Evolutionary conservation across 305 asterid genomes (phyloP).

Genomic region (Rubia peregrina): DNA sequence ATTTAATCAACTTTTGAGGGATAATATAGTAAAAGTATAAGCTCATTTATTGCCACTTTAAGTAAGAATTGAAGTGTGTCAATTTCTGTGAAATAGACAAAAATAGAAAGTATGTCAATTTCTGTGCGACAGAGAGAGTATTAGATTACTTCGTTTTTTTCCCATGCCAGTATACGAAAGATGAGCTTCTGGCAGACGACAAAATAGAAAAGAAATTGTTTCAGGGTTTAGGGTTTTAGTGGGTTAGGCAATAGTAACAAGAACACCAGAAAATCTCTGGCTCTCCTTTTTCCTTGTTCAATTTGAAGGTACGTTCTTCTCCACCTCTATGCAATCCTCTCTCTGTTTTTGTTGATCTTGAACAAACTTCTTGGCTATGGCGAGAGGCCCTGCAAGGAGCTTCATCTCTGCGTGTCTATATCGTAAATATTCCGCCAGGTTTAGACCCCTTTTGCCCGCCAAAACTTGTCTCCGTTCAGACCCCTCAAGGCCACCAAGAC

Average conservation of each 20-base stretch:
- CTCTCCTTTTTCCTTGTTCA: constrained; percentile 11
- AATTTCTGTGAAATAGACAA: no score
- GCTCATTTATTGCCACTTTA: no score
- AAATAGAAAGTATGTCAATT: no score
- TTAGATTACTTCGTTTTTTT: no score
- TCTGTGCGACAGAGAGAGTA: no score
- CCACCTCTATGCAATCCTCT: background rate
- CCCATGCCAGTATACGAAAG: no score
- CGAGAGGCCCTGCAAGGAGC: constrained; percentile 40
- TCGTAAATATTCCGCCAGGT: constrained; percentile 22
- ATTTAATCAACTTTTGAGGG: no score
- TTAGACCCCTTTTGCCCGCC: constrained; percentile 26
- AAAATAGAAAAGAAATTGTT: background rate
- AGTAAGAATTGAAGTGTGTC: no score
- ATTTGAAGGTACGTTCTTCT: background rate
- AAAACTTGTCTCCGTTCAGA: constrained; percentile 25
- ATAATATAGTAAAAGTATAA: no score
- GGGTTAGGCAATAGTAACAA: background rate
- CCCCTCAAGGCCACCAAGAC: constrained; percentile 21
- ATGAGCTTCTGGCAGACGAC: no score
- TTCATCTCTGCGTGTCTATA: constrained; percentile 39
- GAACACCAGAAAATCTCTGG: background rate
- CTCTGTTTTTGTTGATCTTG: background rate
- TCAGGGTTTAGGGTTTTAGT: constrained; percentile 13
- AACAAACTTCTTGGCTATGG: constrained; percentile 33